Evolutionary conservation across 2,329 filamentous ascomycete species (phyloP), one percentile per base, ranked within the genome.

Genomic region (Pestalotiopsis sp.): DNA sequence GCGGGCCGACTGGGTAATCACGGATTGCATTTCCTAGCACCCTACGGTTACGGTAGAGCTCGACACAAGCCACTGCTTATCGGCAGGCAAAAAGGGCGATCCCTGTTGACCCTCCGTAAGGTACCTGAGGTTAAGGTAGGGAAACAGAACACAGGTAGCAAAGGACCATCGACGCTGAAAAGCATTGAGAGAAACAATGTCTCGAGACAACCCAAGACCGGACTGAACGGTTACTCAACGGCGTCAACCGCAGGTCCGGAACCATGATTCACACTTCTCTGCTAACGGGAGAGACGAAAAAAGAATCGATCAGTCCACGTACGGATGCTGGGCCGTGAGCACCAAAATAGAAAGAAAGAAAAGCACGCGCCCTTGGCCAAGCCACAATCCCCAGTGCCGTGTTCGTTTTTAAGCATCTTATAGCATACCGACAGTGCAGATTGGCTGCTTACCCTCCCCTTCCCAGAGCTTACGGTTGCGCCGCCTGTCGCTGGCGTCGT

Each of bases 1-100:
- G 31, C 59, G 59, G 59, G 31, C 31, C 59, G 59, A 62, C 59
- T 62, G 45, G 31, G 59, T 59, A 27, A 27, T 59, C 57, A 59
- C 23, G 57, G 57, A 59, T 12, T 12, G 9, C 23, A 27, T 20
- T 52, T 52, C 45, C 20, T 52, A 23, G 57, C 23, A 25, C 23
- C 57, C 23, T 57, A 25, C 39, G 41, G 45, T 9, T n/a, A 23
- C 20, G 6, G 7, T 52, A 20, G 41, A 9, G 20, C 17, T n/a
- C 45, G 45, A 45, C n/a, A 49, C 41, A 49, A n/a, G 13, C 45
- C 45, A 62, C 41, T 36, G 23, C 25, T 36, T 59, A 59, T 59
- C 57, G 57, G 27, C 57, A 59, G 45, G 45, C 45, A 52, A n/a
- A n/a, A n/a, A 20, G 20, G 45, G 20, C 45, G 11, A 52, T 52